Evolutionary conservation across 345 rosid genomes (phyloP), one percentile per base, ranked within the genome.

Genomic region (Dimocarpus longan): DNA sequence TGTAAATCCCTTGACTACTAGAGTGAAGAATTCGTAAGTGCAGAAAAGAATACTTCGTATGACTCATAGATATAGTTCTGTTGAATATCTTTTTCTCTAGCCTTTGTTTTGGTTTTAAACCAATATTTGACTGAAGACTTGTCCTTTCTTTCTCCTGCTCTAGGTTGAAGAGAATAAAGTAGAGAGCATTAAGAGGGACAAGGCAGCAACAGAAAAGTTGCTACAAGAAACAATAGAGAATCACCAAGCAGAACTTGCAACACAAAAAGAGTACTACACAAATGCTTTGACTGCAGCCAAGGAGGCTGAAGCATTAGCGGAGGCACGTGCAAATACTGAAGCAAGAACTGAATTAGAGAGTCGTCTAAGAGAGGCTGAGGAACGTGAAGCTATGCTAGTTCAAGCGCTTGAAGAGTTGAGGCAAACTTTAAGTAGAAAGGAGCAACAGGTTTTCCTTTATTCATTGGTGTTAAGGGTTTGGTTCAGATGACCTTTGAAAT

Each of bases 91-190:
- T 6, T 10, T 44, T 64, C 44, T 54, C 62, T 76, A 71, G 65
- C 67, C 19, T 40, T 73, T 67, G 75, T 62, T 64, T 57, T 72
- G 70, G 76, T 62, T 44, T 60, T 71, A 68, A 39, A 3, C 52
- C 21, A 2, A 19, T 57, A 21, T 21, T 78, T 77, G 75, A 10
- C 22, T 56, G 48, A 69, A 46, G 69, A 69, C 68, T 60, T 76
- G 71, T 48, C 42, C 56, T 86, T 40, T 57, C 66, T 65, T 42
- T 66, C 50, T 77, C 26, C 67, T n/a, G 74, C 77, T 80, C 67
- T 83, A 97, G 99, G 95, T 89, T 73, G 99, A 97, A 87, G 99
- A 97, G 86, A 97, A 88, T 78, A 97, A 94, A 82, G 98, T 90
- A 74, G 98, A 94, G 84, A 92, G 97, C 83, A 88, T 93, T 65